Conservation (phyloP, 495 filamentous ascomycete genomes). For the Lasiosphaeriaceae sp. region DNA sequence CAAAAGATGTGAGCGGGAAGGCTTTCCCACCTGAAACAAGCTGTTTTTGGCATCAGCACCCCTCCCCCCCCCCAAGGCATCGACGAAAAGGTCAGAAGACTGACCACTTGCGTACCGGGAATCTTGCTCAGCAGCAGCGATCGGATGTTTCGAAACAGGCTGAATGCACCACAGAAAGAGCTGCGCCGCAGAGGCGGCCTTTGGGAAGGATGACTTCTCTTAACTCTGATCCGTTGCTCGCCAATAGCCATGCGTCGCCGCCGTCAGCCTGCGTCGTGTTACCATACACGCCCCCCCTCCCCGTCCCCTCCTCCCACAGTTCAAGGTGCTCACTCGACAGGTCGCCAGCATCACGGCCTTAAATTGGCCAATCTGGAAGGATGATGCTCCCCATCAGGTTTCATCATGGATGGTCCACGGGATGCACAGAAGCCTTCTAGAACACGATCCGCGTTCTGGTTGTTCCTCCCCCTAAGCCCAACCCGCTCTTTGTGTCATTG, state of each 20-base stretch:
- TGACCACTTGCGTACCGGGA: slow-evolving; percentile 2
- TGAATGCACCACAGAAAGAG: background rate
- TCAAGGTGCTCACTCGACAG: background rate
- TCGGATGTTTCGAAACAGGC: slow-evolving; percentile 20
- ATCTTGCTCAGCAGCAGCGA: slow-evolving; percentile 1
- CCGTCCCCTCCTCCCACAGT: background rate
- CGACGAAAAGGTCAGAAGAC: background rate
- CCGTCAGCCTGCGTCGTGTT: background rate
- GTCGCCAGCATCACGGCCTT: background rate
- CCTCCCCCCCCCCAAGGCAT: no score
- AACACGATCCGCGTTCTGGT: background rate
- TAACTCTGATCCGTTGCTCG: background rate
- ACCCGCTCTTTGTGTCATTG: background rate
- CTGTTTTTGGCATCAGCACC: slow-evolving; percentile 6
- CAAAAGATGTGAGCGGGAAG: no score
- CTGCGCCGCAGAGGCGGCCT: slow-evolving; percentile 2
- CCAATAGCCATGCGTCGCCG: background rate
- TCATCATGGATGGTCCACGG: background rate
- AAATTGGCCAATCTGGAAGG: background rate
- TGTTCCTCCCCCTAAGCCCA: no score
- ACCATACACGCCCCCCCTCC: background rate
- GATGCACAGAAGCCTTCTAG: slow-evolving; percentile 8
- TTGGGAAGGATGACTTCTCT: background rate
- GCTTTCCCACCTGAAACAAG: background rate
- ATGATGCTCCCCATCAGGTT: background rate